Base-by-base conservation (phyloP, 495 filamentous ascomycete genomes). In the Delitschia confertaspora region DNA sequence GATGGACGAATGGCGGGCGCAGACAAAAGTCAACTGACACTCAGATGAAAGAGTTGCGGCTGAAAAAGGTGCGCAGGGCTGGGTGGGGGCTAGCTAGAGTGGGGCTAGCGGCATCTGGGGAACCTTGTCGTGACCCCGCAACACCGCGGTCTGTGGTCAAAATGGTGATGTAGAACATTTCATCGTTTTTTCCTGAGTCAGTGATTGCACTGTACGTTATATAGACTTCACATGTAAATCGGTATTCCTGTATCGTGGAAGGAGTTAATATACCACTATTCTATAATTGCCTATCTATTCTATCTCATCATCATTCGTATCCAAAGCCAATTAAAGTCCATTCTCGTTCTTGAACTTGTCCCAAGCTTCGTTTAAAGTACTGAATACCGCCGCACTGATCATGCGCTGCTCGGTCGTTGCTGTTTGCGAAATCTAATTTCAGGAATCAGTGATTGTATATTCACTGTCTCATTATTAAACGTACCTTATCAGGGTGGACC, bases 401-500 rank as follows among this genome's bases (percentile, higher is more conserved):
- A 98, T 93, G 31, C 74, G 76, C 47, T 94, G 85, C 64, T 96
- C 93, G 1, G 88, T 96, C n/a, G 77, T 88, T 21, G 91, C 88
- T 46, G 80, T 76, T 57, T 82, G 83, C 10, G 88, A 67, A 47
- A 98, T 79, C 91, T 98, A 58, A 44, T 27, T 6, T 18, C 31
- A 45, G 20, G 11, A 29, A 10, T 32, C 27, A 18, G 14, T 8
- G 19, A 16, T 27, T 23, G 33, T n/a, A 33, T 38, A 21, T 6
- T 33, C 33, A 40, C 27, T 38, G 56, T 18, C 38, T 18, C 18
- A 18, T 4, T 8, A 11, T 21, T 10, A 42, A 49, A 67, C 76
- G 61, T 69, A 95, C 91, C 80, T 98, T 98, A 61, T 98, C 91
- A 47, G 91, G 91, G 72, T 98, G 91, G 51, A 91, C 88, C 73